phyloP scores from a whole-genome alignment of 805 yeast species.

The Cyberlindnera misumaiensis region DNA sequence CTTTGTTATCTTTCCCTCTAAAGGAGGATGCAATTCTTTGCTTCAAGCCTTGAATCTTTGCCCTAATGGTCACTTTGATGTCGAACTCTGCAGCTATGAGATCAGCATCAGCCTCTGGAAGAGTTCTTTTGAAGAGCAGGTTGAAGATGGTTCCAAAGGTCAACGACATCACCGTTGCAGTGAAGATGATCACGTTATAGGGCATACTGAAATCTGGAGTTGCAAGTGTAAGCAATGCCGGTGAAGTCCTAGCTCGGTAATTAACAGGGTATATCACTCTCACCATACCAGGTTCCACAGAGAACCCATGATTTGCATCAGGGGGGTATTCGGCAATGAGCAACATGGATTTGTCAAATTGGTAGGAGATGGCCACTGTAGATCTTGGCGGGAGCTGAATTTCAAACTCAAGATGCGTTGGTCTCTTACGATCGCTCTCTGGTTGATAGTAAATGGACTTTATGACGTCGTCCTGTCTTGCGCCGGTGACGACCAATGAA shows the following conservation, averaged over 20 bases:
- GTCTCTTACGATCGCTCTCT: constrained; percentile 72
- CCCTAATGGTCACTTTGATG: constrained; percentile 7
- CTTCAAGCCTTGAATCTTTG: constrained; percentile 3
- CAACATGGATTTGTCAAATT: constrained; percentile 82
- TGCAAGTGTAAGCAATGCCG: constrained; percentile 80
- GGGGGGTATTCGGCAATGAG: constrained; percentile 95
- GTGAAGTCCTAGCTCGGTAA: constrained; percentile 70
- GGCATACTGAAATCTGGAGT: constrained; percentile 99
- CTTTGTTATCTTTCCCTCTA: not conserved
- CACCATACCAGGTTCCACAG: constrained; percentile 84
- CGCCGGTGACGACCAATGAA: constrained; percentile 38
- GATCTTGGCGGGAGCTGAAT: constrained; percentile 59
- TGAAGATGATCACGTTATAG: constrained; percentile 88
- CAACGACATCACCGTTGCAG: constrained; percentile 89
- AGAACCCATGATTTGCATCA: constrained; percentile 97
- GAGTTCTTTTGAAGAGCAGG: constrained; percentile 62
- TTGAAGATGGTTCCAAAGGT: constrained; percentile 86
- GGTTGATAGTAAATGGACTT: constrained; percentile 59
- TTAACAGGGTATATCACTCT: constrained; percentile 39
- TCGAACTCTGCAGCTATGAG: constrained; percentile 14
- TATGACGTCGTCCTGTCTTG: constrained; percentile 32
- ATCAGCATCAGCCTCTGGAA: constrained; percentile 59
- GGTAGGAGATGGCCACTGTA: constrained; percentile 56
- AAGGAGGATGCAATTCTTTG: not conserved
- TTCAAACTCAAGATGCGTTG: constrained; percentile 72